These are phyloP conservation scores for Penicillium mononematosum DNA, from an alignment of 495 filamentous ascomycete species.

Conservation along the genomic window DNA sequence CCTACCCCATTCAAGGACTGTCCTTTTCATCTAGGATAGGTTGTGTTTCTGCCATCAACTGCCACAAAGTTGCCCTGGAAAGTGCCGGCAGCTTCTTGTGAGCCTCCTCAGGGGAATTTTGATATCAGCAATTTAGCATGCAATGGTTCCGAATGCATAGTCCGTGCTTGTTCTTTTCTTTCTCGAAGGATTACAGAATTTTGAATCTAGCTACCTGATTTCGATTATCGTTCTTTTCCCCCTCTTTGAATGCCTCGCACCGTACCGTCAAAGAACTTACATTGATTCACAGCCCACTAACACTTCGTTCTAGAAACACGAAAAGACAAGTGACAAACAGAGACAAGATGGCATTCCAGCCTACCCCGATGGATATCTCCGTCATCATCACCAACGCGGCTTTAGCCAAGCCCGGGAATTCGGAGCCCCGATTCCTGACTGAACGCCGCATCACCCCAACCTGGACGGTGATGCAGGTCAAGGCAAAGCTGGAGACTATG, in stretches of 20 bases:
- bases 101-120: slow-evolving; percentile 1
- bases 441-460: slow-evolving; percentile 90
- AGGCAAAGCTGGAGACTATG: slow-evolving; percentile 86
- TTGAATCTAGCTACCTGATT: neutral
- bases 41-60: neutral
- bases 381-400: slow-evolving; percentile 79
- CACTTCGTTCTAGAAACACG: neutral
- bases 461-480: slow-evolving; percentile 86
- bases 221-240: neutral
- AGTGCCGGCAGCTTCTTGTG: neutral
- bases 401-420: slow-evolving; percentile 62
- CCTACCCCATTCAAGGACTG: neutral
- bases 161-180: neutral
- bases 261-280: neutral
- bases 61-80: neutral
- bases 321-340: neutral
- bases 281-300: neutral
- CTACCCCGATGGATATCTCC: slow-evolving; percentile 75
- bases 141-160: neutral
- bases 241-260: neutral
- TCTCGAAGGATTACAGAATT: no score
- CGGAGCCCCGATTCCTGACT: slow-evolving; percentile 70
- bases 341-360: slow-evolving; percentile 42
- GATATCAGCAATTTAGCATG: neutral
- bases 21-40: neutral